Percentiles rank a stretch among this genome's conserved stretches.
Evolutionary conservation across 1,284 basidiomycete species (phyloP).

Genomic region (Irpex rosettiformis): DNA sequence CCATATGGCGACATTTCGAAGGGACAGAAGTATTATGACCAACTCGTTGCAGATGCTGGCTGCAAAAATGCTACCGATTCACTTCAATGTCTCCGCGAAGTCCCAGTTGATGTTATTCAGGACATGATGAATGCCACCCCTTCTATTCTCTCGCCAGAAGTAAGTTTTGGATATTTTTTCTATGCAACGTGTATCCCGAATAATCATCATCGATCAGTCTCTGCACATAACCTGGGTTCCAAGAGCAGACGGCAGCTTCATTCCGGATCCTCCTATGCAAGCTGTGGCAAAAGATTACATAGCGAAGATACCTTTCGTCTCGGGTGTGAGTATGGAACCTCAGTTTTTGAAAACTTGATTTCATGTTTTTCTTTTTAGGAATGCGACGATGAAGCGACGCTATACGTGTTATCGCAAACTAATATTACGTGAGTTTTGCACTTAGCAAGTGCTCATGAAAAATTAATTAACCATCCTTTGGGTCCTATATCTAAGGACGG

Average conservation of each 20-base stretch:
- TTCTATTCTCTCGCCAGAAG: conserved; percentile 23
- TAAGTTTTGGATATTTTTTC: too few species aligned
- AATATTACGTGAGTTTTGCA: conserved; percentile 43
- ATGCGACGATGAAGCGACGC: conserved; percentile 51
- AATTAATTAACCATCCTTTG: not conserved
- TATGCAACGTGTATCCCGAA: too few species aligned
- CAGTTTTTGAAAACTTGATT: not conserved
- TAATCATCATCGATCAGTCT: too few species aligned
- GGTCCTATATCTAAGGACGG: conserved; percentile 35
- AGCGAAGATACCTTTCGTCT: conserved; percentile 31
- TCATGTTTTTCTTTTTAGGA: conserved; percentile 18
- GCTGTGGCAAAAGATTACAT: conserved; percentile 24
- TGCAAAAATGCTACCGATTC: conserved; percentile 31
- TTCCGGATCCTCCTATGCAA: conserved; percentile 26
- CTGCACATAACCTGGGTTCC: conserved; percentile 34
- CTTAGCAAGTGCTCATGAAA: conserved; percentile 26
- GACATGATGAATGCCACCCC: not conserved
- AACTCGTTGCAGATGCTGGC: conserved; percentile 28
- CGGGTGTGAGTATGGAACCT: conserved; percentile 16
- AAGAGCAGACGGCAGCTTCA: conserved; percentile 34
- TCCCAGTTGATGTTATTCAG: conserved; percentile 21
- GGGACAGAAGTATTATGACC: conserved; percentile 32
- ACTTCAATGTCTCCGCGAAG: conserved; percentile 36
- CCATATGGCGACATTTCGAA: conserved; percentile 29
- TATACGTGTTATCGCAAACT: conserved; percentile 44